phyloP scores from a whole-genome alignment of 805 yeast genomes.

The Ogataea methylovora region DNA sequence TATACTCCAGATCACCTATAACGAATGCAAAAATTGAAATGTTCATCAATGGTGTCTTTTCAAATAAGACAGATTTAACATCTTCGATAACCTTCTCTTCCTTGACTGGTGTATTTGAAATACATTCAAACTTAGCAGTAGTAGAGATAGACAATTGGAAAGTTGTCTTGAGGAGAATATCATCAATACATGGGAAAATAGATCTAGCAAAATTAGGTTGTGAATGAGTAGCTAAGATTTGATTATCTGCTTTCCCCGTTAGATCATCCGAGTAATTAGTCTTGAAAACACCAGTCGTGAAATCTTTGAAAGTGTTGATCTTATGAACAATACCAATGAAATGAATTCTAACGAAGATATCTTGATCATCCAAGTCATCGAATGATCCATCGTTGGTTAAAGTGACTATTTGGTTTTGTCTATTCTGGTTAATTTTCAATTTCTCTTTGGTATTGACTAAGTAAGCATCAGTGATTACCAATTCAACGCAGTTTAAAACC shows the following conservation, averaged over 20 bases:
- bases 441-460: constrained; percentile 11
- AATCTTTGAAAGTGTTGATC: constrained; percentile 45
- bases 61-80: constrained; percentile 35
- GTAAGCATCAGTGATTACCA: constrained; percentile 30
- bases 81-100: constrained; percentile 9
- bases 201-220: constrained; percentile 60
- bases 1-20: constrained; percentile 56
- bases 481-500: constrained; percentile 32
- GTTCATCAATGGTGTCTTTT: constrained; percentile 49
- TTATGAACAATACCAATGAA: constrained; percentile 46
- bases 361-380: constrained; percentile 4
- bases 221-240: constrained; percentile 59
- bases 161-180: constrained; percentile 45
- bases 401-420: constrained; percentile 28
- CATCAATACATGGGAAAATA: constrained; percentile 68
- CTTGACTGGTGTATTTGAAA: constrained; percentile 40
- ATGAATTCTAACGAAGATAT: constrained; percentile 18
- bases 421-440: constrained; percentile 24
- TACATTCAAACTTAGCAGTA: constrained; percentile 35
- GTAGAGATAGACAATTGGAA: constrained; percentile 45
- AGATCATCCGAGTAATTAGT: constrained; percentile 49
- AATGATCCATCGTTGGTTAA: constrained; percentile 20
- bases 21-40: constrained; percentile 63
- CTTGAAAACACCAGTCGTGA: constrained; percentile 59
- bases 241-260: constrained; percentile 42